Conservation (phyloP, 208 protist genomes). For the Trypanosoma mega region DNA sequence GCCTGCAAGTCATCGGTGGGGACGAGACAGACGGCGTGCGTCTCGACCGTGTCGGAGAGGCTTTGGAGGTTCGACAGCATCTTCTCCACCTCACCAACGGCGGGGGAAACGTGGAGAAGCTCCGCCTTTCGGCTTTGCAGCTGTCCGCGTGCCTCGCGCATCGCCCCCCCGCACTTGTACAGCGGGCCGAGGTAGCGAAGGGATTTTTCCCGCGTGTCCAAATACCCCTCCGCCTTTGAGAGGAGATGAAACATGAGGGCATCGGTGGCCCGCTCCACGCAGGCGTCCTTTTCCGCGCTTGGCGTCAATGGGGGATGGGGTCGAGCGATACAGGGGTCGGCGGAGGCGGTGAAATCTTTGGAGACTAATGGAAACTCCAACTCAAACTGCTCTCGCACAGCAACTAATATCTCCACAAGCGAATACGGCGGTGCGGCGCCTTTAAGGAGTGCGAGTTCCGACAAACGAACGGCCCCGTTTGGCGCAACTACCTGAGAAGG, state of each 20-base stretch:
- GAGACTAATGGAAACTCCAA: constrained; percentile 58
- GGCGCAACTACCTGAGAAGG: constrained; percentile 47
- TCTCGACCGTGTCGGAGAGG: constrained; percentile 47
- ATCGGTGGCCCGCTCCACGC: constrained; percentile 63
- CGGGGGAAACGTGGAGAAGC: constrained; percentile 55
- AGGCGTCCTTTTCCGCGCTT: constrained; percentile 21
- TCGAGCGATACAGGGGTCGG: background rate
- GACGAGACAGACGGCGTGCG: constrained; percentile 57
- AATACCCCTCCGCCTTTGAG: constrained; percentile 61
- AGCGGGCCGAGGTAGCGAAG: constrained; percentile 45
- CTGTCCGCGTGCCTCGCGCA: constrained; percentile 47
- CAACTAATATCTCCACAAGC: constrained; percentile 62
- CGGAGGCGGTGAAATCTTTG: background rate
- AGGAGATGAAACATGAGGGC: constrained; percentile 70
- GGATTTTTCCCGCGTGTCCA: constrained; percentile 53
- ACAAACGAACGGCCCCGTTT: constrained; percentile 50
- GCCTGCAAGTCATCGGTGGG: constrained; percentile 52
- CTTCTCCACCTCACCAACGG: constrained; percentile 38
- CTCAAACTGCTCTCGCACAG: constrained; percentile 72
- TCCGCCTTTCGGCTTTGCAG: constrained; percentile 45
- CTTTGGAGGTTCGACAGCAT: constrained; percentile 40
- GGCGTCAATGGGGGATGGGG: background rate
- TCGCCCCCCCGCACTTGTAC: constrained; percentile 41
- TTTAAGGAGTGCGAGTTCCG: constrained; percentile 51
- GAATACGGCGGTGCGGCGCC: constrained; percentile 52